Base-by-base conservation (phyloP, 2,329 filamentous ascomycete genomes). In the Trichoderma brevicompactum region DNA sequence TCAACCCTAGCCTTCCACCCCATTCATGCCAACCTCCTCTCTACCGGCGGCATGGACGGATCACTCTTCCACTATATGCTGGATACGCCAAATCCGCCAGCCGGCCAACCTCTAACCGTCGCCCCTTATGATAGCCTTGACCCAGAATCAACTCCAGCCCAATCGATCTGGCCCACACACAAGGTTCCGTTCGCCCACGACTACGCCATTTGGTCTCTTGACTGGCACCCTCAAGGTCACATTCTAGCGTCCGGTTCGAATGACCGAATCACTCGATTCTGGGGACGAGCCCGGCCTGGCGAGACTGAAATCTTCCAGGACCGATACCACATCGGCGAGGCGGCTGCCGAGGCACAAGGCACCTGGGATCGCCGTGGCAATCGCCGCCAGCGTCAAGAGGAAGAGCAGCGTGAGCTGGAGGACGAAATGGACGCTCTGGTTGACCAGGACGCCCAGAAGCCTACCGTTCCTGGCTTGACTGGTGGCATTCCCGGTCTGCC, bases 141-240 rank as follows among this genome's bases (percentile, higher is more conserved):
- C 72, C 92, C 92, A 6, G 79, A 86, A 28, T 92, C 90, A 55
- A 90, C 92, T 0, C 89, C 93, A 0, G 88, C 92, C 0, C 94
- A 97, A 77, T 91, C 92, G n/a, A 92, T 99, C 67, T 92, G 92
- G 75, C 95, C 95, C 1, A 92, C 93, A 3, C 94, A 98, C 80
- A 90, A 88, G 72, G 80, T 97, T 38, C 87, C 91, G 7, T 94
- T 89, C 73, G 95, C 95, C 0, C 95, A 99, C 76, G 92, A 96
- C 71, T 96, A 94, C 75, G 92, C 93, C 17, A 95, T 99, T 69
- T 99, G 95, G 95, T 96, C 94, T 17, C 85, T 99, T 56, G 94
- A 97, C 80, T 99, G 95, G 94, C 95, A 99, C 75, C 95, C 95
- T 0, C 84, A 98, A 0, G 95, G 95, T 34, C 95, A 99, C 74